Evolutionary conservation across 371 early-diverging fungal species (phyloP).

Genomic region (Thermomucor indicae-seudaticae): DNA sequence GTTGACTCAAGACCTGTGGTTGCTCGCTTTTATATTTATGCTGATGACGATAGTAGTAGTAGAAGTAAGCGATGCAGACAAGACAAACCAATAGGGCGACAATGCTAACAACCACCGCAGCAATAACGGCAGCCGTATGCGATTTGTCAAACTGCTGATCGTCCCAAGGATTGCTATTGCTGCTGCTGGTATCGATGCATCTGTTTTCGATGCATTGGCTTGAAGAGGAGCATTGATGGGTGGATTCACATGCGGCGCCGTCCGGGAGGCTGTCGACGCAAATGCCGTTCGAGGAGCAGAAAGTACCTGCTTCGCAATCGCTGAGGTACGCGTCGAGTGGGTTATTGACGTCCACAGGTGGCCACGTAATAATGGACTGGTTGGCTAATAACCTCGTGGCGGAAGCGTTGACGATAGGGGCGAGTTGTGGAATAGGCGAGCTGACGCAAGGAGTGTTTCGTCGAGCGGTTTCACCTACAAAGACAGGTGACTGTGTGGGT

Average conservation of each 20-base stretch:
- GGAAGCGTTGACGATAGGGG: neutral
- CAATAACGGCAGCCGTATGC: constrained; percentile 14
- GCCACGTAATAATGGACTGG: constrained; percentile 17
- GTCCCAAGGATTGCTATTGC: neutral
- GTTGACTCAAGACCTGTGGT: neutral
- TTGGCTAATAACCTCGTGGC: neutral
- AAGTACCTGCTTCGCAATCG: constrained; percentile 19
- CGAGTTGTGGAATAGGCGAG: constrained; percentile 6
- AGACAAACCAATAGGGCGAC: neutral
- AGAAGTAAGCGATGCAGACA: neutral
- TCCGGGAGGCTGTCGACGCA: constrained; percentile 8
- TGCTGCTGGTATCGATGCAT: constrained; percentile 4
- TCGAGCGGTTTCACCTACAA: constrained; percentile 17
- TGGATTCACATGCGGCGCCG: constrained; percentile 11
- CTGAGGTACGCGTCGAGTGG: constrained; percentile 17
- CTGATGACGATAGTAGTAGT: constrained; percentile 2
- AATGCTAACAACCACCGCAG: constrained; percentile 3
- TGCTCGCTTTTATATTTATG: neutral
- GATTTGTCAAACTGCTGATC: neutral
- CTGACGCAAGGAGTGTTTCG: constrained; percentile 18
- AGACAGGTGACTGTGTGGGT: constrained; percentile 15
- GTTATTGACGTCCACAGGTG: constrained; percentile 4
- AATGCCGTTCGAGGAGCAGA: constrained; percentile 5
- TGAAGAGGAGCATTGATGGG: constrained; percentile 11
- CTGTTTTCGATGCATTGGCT: constrained; percentile 9